Evolutionary conservation across 345 rosid genomes (phyloP).

Genomic region (Dimocarpus longan): DNA sequence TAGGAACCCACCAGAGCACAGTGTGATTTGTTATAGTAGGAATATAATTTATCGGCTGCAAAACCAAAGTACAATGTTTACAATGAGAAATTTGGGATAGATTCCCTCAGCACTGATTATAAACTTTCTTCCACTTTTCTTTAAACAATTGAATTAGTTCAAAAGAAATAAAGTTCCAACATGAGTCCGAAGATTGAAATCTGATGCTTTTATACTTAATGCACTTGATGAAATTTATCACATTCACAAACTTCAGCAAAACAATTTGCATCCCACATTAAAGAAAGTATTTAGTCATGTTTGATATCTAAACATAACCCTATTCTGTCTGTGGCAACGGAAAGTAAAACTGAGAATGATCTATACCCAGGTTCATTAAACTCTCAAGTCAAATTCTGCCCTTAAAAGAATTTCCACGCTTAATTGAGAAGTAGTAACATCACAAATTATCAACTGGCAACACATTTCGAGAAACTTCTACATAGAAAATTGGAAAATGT

Average conservation of each 20-base stretch:
- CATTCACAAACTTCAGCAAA: not conserved
- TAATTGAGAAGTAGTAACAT: not conserved
- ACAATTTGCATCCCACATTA: not conserved
- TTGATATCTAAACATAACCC: not conserved
- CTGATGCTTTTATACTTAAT: not conserved
- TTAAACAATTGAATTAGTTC: not conserved
- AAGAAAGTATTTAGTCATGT: not conserved
- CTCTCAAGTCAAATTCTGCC: not conserved
- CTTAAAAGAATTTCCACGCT: not conserved
- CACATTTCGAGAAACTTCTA: not conserved
- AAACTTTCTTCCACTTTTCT: not conserved
- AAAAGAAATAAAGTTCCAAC: not conserved
- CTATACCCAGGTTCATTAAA: not conserved
- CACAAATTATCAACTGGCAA: not conserved
- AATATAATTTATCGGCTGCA: slow-evolving; percentile 69
- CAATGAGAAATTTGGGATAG: not conserved
- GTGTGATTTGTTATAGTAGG: slow-evolving; percentile 97
- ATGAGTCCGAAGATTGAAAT: not conserved
- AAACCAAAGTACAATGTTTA: slow-evolving; percentile 26
- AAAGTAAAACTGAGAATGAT: not conserved
- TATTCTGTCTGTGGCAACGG: not conserved
- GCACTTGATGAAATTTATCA: not conserved
- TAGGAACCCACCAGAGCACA: slow-evolving; percentile 98
- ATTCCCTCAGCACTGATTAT: not conserved
- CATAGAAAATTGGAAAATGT: not conserved